Conservation (phyloP, 1,284 basidiomycete species). For the Spongispora temasekensis region DNA sequence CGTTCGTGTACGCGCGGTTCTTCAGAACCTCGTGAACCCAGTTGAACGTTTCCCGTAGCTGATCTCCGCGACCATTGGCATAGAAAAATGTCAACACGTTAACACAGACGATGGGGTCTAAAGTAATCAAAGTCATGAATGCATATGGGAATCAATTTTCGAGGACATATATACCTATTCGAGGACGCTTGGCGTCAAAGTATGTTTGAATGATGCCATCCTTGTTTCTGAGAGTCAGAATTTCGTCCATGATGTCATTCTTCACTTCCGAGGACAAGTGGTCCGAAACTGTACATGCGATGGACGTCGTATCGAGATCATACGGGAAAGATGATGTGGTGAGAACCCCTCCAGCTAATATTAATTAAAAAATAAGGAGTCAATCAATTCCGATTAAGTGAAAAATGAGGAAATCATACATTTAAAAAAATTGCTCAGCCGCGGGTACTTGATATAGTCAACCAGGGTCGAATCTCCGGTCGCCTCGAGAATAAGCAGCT, state of each 20-base stretch:
- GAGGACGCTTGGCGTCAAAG: conserved; percentile 19
- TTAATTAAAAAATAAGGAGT: conserved; percentile 5
- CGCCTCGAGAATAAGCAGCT: conserved; percentile 25
- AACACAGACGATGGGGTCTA: conserved; percentile 23
- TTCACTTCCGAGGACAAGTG: conserved; percentile 18
- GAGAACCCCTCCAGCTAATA: conserved; percentile 9
- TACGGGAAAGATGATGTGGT: conserved; percentile 13
- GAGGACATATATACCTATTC: conserved; percentile 20
- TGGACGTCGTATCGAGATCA: conserved; percentile 24
- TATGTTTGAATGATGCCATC: conserved; percentile 24
- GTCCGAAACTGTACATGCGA: conserved; percentile 21
- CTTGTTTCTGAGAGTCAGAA: conserved; percentile 17
- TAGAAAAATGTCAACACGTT: conserved; percentile 27
- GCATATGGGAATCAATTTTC: neutral
- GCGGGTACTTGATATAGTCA: conserved; percentile 21
- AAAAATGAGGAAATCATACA: conserved; percentile 2
- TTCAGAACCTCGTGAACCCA: conserved; percentile 25
- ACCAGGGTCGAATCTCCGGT: conserved; percentile 19
- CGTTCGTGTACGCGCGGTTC: conserved; percentile 23
- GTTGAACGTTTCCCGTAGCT: conserved; percentile 22
- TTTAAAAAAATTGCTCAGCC: conserved; percentile 25
- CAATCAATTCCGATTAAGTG: neutral
- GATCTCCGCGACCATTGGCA: conserved; percentile 20
- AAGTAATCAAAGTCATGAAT: neutral
- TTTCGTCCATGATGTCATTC: conserved; percentile 27